Base-by-base conservation (phyloP, 345 rosid genomes). In the Bretschneidera sinensis region DNA sequence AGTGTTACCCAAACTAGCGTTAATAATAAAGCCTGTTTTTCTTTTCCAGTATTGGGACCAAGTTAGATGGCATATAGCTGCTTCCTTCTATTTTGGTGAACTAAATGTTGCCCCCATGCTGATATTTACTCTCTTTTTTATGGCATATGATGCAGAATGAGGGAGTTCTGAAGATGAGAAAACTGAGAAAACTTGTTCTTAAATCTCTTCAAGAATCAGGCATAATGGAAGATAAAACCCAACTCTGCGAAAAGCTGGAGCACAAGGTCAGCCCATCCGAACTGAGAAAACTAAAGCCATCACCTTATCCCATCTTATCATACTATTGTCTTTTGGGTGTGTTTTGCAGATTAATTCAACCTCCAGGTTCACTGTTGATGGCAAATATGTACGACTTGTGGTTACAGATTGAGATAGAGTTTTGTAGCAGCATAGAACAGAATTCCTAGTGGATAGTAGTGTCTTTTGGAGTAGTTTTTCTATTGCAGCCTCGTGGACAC, bases 81-180 rank as follows among this genome's bases (percentile, higher is more conserved):
- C 35, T 31, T 31, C 9, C 35, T 31, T 4, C 9, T 31, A 31
- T 39, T 13, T 39, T 4, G 15, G 4, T 28, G 4, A 39, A n/a
- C n/a, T n/a, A n/a, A n/a, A n/a, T n/a, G n/a, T n/a, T n/a, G n/a
- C n/a, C n/a, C 45, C 15, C 1, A 39, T 39, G 45, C 11, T 5
- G n/a, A n/a, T n/a, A n/a, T n/a, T n/a, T n/a, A n/a, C n/a, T 39
- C 1, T 39, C 1, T 39, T 39, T 39, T 9, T 9, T 5, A 1
- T 39, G 45, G 45, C 33, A 55, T 49, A 50, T 69, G 74, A 51
- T 43, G 61, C 78, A 86, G 92, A 79, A 71, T 60, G 85, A 73
- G 53, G 79, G 85, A 73, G 72, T 69, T 64, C 54, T 91, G 77
- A 91, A 82, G 84, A 73, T 81, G 81, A 85, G 71, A 74, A 88